Evolutionary conservation across 2,329 filamentous ascomycete species (phyloP).

Genomic region (Ceratocystis cubensis): DNA sequence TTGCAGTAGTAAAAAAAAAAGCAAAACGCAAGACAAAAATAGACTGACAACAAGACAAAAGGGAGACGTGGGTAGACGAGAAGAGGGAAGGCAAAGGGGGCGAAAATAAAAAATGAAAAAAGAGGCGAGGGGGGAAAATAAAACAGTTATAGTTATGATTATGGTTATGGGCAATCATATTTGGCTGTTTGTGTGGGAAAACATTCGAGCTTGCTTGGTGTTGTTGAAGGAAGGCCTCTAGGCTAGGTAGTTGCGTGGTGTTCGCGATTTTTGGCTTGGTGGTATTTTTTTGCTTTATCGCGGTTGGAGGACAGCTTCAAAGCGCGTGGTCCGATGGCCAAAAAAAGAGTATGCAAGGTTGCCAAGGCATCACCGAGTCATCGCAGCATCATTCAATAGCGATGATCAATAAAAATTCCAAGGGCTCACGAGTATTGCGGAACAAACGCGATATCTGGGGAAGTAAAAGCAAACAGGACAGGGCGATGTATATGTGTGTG

Average conservation of each 20-base stretch:
- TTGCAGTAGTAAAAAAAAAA: slow-evolving; percentile 18
- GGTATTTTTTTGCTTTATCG: background rate
- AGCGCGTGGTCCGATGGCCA: background rate
- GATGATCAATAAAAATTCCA: background rate
- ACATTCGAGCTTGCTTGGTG: background rate
- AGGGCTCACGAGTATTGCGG: background rate
- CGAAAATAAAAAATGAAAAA: slow-evolving; percentile 12
- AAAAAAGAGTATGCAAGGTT: background rate
- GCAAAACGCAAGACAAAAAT: slow-evolving; percentile 15
- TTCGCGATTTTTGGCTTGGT: background rate
- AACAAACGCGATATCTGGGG: background rate
- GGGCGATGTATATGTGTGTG: background rate
- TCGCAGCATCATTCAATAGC: background rate
- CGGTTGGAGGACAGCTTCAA: background rate
- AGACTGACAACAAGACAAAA: slow-evolving; percentile 20
- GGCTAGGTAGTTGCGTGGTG: background rate
- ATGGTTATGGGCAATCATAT: background rate
- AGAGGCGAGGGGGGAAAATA: background rate
- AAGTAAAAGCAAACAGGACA: background rate
- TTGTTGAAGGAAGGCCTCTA: slow-evolving; percentile 6
- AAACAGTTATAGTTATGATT: too few species aligned
- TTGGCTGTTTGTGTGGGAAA: background rate
- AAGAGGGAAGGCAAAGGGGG: slow-evolving; percentile 20
- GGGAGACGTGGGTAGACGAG: slow-evolving; percentile 13
- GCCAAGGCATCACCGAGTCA: background rate